Evolutionary conservation across 768 basidiomycete species (phyloP).

Genomic region (Boletus barrowsii): DNA sequence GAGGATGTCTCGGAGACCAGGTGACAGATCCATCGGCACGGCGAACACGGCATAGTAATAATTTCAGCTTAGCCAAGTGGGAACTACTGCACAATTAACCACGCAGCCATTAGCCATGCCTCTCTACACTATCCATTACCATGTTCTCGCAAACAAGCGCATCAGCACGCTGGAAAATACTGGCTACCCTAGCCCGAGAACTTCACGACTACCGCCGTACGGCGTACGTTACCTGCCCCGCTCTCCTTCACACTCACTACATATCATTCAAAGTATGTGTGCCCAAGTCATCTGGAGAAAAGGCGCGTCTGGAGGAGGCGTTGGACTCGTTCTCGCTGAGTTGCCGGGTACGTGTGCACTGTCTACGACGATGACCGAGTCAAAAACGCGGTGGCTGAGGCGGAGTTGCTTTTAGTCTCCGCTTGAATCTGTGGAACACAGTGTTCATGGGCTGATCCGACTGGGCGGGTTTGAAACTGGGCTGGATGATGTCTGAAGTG

Average conservation of each 20-base stretch:
- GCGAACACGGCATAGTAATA: neutral
- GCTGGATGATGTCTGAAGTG: neutral
- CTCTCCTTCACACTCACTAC: neutral
- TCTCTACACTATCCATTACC: constrained; percentile 15
- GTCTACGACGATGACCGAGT: constrained; percentile 9
- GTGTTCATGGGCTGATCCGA: neutral
- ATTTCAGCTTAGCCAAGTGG: constrained; percentile 20
- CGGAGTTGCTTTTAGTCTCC: constrained; percentile 11
- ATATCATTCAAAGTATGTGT: neutral
- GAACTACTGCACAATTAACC: constrained; percentile 15
- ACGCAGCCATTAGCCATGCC: constrained; percentile 3
- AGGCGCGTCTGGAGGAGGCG: neutral
- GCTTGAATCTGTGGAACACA: constrained; percentile 4
- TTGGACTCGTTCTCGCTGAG: neutral
- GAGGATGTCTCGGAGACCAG: constrained; percentile 3
- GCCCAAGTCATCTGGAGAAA: neutral
- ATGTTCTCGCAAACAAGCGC: neutral
- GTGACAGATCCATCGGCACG: constrained; percentile 14
- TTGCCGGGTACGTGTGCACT: neutral
- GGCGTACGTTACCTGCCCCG: neutral
- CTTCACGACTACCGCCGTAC: neutral
- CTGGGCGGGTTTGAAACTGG: constrained; percentile 16
- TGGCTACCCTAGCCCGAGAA: neutral
- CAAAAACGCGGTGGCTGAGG: constrained; percentile 6
- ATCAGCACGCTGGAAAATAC: neutral